These are phyloP conservation scores for Psilocybe tampanensis DNA, from an alignment of 768 basidiomycete genomes.

Conservation along the genomic window DNA sequence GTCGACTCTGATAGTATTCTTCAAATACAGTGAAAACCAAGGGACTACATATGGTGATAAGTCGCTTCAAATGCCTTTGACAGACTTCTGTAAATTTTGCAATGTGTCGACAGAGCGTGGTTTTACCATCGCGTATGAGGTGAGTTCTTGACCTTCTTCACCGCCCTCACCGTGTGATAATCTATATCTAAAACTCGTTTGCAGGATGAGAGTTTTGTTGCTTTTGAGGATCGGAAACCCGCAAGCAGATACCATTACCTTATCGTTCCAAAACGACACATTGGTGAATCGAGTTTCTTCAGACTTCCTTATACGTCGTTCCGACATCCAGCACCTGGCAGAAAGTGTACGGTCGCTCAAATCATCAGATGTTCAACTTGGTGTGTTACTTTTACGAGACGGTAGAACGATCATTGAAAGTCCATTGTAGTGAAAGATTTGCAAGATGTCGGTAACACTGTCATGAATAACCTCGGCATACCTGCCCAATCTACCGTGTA, in stretches of 20 bases:
- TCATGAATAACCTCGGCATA: conserved; percentile 53
- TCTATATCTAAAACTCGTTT: background rate
- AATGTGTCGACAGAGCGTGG: conserved; percentile 39
- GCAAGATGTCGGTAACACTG: conserved; percentile 46
- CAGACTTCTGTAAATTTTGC: conserved; percentile 45
- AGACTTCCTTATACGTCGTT: background rate
- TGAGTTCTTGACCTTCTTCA: conserved; percentile 13
- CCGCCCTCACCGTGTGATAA: background rate
- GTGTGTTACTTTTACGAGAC: conserved; percentile 32
- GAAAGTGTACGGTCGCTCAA: conserved; percentile 57
- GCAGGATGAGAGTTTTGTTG: conserved; percentile 51
- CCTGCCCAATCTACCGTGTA: conserved; percentile 48
- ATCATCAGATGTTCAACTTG: conserved; percentile 45
- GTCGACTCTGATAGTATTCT: conserved; percentile 6
- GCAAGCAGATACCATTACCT: conserved; percentile 51
- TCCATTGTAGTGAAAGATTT: conserved; percentile 30
- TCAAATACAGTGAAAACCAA: conserved; percentile 8
- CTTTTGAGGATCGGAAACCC: conserved; percentile 54
- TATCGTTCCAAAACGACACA: conserved; percentile 54
- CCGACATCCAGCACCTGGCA: conserved; percentile 25
- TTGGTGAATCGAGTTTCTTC: conserved; percentile 35
- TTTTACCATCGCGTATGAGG: conserved; percentile 56
- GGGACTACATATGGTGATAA: background rate
- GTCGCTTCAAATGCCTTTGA: conserved; percentile 1
- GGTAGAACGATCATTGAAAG: background rate